These are phyloP conservation scores for Ogataea populi-albae DNA, from an alignment of 805 yeast genomes.

Conservation along the genomic window DNA sequence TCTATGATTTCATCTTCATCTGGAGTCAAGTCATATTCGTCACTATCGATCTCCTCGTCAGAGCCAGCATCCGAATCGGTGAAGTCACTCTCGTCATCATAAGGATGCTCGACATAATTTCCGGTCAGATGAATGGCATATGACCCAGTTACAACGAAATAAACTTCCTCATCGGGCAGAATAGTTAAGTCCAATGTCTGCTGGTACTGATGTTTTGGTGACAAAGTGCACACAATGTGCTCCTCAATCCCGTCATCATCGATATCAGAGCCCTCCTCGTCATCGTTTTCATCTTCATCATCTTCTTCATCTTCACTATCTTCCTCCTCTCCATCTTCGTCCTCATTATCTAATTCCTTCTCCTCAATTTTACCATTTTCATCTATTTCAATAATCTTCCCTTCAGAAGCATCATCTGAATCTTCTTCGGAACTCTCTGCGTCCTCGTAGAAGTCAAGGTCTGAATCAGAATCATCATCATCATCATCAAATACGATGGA, in stretches of 20 bases:
- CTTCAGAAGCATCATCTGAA: slow-evolving; percentile 31
- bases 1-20: slow-evolving; percentile 66
- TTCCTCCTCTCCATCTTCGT: slow-evolving; percentile 31
- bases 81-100: slow-evolving; percentile 61
- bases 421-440: slow-evolving; percentile 33
- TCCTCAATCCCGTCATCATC: slow-evolving; percentile 80
- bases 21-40: slow-evolving; percentile 67
- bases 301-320: slow-evolving; percentile 45
- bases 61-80: slow-evolving; percentile 45
- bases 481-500: slow-evolving; percentile 41
- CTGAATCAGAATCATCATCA: slow-evolving; percentile 48
- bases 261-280: slow-evolving; percentile 55
- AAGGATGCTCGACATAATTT: slow-evolving; percentile 95
- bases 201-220: slow-evolving; percentile 82
- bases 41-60: slow-evolving; percentile 48
- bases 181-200: slow-evolving; percentile 89
- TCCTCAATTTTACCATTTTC: slow-evolving; percentile 29
- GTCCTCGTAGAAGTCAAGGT: slow-evolving; percentile 43
- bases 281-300: slow-evolving; percentile 53
- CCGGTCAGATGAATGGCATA: slow-evolving; percentile 91
- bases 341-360: slow-evolving; percentile 25
- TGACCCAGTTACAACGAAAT: slow-evolving; percentile 93
- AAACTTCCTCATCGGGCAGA: slow-evolving; percentile 90
- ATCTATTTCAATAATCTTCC: slow-evolving; percentile 30
- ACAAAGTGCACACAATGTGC: slow-evolving; percentile 81